Conservation (phyloP, 306 rosid genomes). For the Glycine tomentella region DNA sequence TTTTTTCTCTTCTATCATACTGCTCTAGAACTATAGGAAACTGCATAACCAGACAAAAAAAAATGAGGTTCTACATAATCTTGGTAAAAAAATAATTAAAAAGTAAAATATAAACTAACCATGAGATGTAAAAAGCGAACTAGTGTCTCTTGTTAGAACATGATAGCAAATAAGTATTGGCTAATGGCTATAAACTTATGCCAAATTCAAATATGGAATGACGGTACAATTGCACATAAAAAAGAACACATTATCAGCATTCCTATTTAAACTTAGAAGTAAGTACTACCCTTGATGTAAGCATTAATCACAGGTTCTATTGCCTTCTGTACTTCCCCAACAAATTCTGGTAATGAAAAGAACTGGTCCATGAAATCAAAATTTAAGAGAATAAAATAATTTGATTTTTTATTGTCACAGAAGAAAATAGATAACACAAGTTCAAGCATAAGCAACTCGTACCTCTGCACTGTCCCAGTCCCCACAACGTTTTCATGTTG, state of each 20-base stretch:
- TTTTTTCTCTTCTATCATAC: too few relatives aligned
- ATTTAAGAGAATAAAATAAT: constrained; percentile 40
- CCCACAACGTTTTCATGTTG: too few relatives aligned
- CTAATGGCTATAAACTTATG: neutral
- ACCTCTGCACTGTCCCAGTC: too few relatives aligned
- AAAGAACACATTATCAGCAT: constrained; percentile 25
- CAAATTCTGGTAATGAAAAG: constrained; percentile 87
- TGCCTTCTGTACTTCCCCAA: constrained; percentile 84
- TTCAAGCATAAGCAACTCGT: too few relatives aligned
- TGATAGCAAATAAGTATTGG: neutral
- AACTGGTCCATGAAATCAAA: constrained; percentile 55
- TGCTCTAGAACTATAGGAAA: too few relatives aligned
- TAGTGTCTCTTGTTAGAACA: constrained; percentile 9
- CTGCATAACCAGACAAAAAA: too few relatives aligned
- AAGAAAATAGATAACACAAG: too few relatives aligned
- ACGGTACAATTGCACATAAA: neutral
- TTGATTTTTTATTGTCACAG: too few relatives aligned
- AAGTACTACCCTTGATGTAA: constrained; percentile 70
- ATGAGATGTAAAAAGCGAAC: neutral
- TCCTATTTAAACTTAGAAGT: constrained; percentile 35
- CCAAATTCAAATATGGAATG: neutral
- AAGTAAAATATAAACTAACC: neutral
- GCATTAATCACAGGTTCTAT: constrained; percentile 90
- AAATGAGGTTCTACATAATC: too few relatives aligned
- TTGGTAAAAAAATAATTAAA: too few relatives aligned